A percentile compares a stretch with the other conserved stretches of the same genome.
Conservation (phyloP, 106 monocot genomes). For the Triglochin maritima region DNA sequence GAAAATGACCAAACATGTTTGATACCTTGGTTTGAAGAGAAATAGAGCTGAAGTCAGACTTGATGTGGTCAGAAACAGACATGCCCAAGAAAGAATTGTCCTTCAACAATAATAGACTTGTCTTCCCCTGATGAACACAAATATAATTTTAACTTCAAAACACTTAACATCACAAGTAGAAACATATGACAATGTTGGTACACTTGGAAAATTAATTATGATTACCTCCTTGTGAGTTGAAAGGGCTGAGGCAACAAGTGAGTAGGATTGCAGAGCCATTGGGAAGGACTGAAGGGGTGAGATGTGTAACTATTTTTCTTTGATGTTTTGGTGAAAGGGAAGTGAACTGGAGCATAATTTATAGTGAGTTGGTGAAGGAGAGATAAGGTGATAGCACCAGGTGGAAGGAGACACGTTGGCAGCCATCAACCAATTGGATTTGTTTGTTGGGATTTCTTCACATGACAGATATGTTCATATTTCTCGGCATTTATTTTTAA, state of each 20-base stretch:
- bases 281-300: background rate
- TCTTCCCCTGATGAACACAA: slow-evolving; percentile 26
- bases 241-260: slow-evolving; percentile 38
- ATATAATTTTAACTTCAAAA: background rate
- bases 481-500: background rate
- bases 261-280: slow-evolving; percentile 82
- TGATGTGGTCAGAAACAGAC: slow-evolving; percentile 36
- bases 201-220: background rate
- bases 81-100: slow-evolving; percentile 61
- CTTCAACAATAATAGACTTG: slow-evolving; percentile 20
- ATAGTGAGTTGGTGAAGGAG: background rate
- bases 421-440: slow-evolving; percentile 38
- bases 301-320: no score
- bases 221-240: slow-evolving; percentile 64
- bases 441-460: slow-evolving; percentile 37
- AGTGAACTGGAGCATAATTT: background rate
- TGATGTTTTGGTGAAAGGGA: no score
- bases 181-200: background rate
- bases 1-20: no score
- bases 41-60: slow-evolving; percentile 24
- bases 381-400: slow-evolving; percentile 61
- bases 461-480: background rate
- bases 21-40: slow-evolving; percentile 24
- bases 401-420: slow-evolving; percentile 16
- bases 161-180: no score